Base-by-base conservation (phyloP, 2,329 filamentous ascomycete genomes). In the Fusarium sp. region DNA sequence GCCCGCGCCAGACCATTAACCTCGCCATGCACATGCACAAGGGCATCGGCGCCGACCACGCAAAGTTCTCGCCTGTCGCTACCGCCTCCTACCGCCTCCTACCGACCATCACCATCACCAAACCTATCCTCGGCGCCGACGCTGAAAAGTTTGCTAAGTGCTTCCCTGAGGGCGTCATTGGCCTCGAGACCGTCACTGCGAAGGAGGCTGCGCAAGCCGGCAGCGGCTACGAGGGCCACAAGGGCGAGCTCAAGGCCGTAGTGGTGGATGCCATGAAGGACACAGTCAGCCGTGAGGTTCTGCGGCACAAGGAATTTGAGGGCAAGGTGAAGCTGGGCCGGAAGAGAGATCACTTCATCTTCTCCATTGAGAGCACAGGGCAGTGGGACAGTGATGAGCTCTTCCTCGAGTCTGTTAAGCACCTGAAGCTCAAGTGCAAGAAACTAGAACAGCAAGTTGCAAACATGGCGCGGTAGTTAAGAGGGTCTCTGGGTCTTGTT, bases 11-110 rank as follows among this genome's bases (percentile, higher is more conserved):
- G 85, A 89, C 90, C 74, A 93, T 99, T 76, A 88, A 93, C 76
- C 85, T 98, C 66, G 90, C 93, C 72, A 92, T 97, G 88, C 95
- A 98, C 85, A 96, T 95, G 83, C 91, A 97, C 83, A 97, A 98
- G 84, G 96, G 97, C 65, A 90, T 97, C 72, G 96, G 96, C 50
- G 90, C 92, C 70, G 96, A 99, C 81, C 96, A 99, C 81, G 92
- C 96, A 74, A 99, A 99, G 82, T 99, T 96, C 85, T 97, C 94
- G 1, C 96, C 96, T 48, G 96, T 98, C 37, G 95, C 95, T 4
- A 98, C 96, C 1, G 96, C 96, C 4, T 94, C 92, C 27, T 99
- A 99, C 84, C 90, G 96, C 52, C 88, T 99, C 18, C 84, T 99
- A 77, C 96, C 96, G 8, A 91, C 91, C 72, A 98, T 99, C 80